Conservation (phyloP, 108 stramenopile genomes). For the Pinguiococcus pyrenoidosus region DNA sequence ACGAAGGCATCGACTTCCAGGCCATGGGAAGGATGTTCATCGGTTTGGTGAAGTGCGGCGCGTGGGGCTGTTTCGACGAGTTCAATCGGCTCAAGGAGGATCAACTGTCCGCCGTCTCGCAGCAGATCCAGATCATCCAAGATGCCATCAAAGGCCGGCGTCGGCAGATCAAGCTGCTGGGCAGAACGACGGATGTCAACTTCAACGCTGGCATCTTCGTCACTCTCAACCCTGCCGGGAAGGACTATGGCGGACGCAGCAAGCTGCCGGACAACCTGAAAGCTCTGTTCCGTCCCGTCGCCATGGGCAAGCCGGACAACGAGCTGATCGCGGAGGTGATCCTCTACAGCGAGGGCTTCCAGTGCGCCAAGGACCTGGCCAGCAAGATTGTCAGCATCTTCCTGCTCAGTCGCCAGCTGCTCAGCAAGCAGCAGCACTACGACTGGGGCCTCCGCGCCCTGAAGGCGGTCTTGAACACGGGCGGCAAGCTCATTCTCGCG, state of each 20-base stretch:
- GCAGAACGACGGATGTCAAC: slow-evolving; percentile 36
- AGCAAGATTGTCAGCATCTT: slow-evolving; percentile 43
- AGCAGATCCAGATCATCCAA: slow-evolving; percentile 55
- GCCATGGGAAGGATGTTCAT: slow-evolving; percentile 53
- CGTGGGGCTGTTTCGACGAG: slow-evolving; percentile 61
- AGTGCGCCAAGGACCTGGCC: slow-evolving; percentile 31
- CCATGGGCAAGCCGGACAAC: slow-evolving; percentile 51
- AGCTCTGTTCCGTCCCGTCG: slow-evolving; percentile 53
- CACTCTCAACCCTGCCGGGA: slow-evolving; percentile 50
- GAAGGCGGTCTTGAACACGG: slow-evolving; percentile 49
- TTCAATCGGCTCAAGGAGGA: slow-evolving; percentile 57
- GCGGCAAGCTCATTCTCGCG: slow-evolving; percentile 36
- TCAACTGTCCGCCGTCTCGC: slow-evolving; percentile 51
- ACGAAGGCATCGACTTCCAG: slow-evolving; percentile 52
- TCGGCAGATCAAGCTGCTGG: slow-evolving; percentile 27
- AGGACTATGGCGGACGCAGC: slow-evolving; percentile 50
- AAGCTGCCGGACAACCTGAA: slow-evolving; percentile 54
- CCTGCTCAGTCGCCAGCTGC: slow-evolving; percentile 30
- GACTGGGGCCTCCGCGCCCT: slow-evolving; percentile 54
- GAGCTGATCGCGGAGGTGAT: slow-evolving; percentile 52
- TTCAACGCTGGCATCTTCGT: slow-evolving; percentile 54
- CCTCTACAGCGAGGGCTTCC: slow-evolving; percentile 44
- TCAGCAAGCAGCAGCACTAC: slow-evolving; percentile 49
- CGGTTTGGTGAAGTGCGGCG: slow-evolving; percentile 49
- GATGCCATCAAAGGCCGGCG: slow-evolving; percentile 43